phyloP scores from a whole-genome alignment of 371 early-diverging fungal genomes.

The Mortierella sp. region DNA sequence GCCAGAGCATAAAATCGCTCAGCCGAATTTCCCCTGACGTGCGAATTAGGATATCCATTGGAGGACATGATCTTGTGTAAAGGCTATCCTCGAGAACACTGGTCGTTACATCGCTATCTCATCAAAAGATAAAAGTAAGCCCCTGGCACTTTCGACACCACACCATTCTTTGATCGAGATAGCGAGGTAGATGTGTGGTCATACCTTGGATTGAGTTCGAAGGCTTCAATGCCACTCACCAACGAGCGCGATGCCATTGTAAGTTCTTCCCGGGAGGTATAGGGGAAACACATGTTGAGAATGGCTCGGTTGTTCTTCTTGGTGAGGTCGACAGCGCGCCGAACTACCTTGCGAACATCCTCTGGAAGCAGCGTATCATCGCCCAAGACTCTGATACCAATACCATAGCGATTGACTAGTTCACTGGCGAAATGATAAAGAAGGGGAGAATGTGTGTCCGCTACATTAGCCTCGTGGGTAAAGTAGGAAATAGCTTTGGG shows the following conservation, averaged over 20 bases:
- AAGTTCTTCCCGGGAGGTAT: constrained; percentile 96
- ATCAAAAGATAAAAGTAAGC: neutral
- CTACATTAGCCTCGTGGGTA: too few relatives aligned
- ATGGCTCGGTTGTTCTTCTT: constrained; percentile 75
- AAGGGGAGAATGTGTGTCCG: too few relatives aligned
- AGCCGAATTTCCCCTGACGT: constrained; percentile 98
- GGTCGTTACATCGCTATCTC: constrained; percentile 71
- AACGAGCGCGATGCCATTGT: constrained; percentile 64
- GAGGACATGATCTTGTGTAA: constrained; percentile 78
- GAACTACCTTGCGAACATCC: constrained; percentile 71
- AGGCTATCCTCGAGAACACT: constrained; percentile 70
- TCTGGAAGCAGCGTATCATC: constrained; percentile 74
- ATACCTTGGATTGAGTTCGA: constrained; percentile 63
- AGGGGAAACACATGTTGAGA: constrained; percentile 96
- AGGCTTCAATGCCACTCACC: constrained; percentile 65
- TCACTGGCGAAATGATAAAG: constrained; percentile 61
- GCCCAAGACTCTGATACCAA: constrained; percentile 88
- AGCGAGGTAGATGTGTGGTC: neutral
- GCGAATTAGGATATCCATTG: constrained; percentile 94
- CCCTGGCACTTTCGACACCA: too few relatives aligned
- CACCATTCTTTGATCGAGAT: too few relatives aligned
- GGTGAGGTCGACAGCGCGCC: constrained; percentile 75
- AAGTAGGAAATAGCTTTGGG: too few relatives aligned
- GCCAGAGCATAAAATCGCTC: constrained; percentile 98
- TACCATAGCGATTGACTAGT: constrained; percentile 75